These are phyloP conservation scores for Cyberlindnera mrakii DNA, from an alignment of 805 yeast genomes.

Conservation along the genomic window DNA sequence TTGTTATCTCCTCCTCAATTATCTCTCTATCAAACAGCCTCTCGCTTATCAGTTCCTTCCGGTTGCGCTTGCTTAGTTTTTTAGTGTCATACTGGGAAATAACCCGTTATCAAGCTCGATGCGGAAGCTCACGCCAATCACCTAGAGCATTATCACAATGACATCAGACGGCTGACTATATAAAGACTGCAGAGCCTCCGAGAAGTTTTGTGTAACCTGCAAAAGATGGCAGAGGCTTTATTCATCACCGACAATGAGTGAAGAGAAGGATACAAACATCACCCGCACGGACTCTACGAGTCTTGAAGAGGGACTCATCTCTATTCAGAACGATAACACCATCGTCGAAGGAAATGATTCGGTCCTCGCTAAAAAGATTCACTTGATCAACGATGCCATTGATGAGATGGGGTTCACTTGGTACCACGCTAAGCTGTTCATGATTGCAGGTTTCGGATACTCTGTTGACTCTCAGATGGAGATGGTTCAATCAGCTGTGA, in stretches of 20 bases:
- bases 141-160: no score
- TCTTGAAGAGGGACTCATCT: neutral
- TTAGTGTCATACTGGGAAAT: no score
- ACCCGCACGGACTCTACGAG: neutral
- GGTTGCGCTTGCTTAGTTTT: no score
- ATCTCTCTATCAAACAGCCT: no score
- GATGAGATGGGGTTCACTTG: constrained; percentile 59
- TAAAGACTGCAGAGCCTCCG: no score
- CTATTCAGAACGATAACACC: constrained; percentile 5
- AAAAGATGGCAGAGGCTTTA: neutral
- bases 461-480: constrained; percentile 46
- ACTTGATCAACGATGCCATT: constrained; percentile 44
- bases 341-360: constrained; percentile 26
- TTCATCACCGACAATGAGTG: neutral
- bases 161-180: no score
- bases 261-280: neutral
- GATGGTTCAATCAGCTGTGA: constrained; percentile 39
- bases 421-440: constrained; percentile 39
- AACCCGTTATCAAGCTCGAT: no score
- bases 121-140: no score
- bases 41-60: no score
- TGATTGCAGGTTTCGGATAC: constrained; percentile 48
- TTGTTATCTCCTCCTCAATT: no score
- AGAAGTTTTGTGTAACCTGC: no score
- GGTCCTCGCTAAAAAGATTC: constrained; percentile 30